Conservation (phyloP, 179 eudicot species). For the Pouteria campechiana region DNA sequence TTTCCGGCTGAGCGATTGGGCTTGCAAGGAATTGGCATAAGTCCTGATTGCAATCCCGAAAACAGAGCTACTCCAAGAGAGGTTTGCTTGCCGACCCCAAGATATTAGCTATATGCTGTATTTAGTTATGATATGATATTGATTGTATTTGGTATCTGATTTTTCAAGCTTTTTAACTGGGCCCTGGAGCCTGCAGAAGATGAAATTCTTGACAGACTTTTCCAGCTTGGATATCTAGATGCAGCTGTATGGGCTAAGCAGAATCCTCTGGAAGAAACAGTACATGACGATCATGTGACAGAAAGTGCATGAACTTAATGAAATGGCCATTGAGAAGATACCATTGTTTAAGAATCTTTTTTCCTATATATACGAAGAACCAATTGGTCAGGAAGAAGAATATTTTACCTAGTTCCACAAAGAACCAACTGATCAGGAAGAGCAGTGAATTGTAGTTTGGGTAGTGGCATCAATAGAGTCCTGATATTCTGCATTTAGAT, state of each 20-base stretch:
- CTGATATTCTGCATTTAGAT: too few relatives aligned
- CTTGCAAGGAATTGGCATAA: slow-evolving; percentile 77
- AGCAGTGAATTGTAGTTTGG: too few relatives aligned
- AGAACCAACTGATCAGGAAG: too few relatives aligned
- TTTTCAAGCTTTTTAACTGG: slow-evolving; percentile 74
- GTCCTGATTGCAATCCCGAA: slow-evolving; percentile 94
- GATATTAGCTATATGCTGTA: neutral
- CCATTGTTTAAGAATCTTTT: too few relatives aligned
- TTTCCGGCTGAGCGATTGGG: slow-evolving; percentile 75
- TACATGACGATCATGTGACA: slow-evolving; percentile 47
- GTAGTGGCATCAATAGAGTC: too few relatives aligned
- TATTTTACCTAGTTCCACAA: too few relatives aligned
- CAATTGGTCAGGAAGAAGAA: too few relatives aligned
- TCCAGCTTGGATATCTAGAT: slow-evolving; percentile 63
- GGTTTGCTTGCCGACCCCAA: slow-evolving; percentile 25
- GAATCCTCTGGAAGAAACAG: slow-evolving; percentile 45
- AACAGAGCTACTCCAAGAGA: slow-evolving; percentile 65
- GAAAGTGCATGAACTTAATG: neutral
- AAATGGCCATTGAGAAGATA: too few relatives aligned
- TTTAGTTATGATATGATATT: neutral
- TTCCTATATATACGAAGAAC: too few relatives aligned
- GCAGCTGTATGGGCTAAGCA: slow-evolving; percentile 73
- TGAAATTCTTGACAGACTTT: slow-evolving; percentile 59
- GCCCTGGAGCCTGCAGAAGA: slow-evolving; percentile 93
- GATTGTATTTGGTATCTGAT: neutral